Conservation (phyloP, 2,329 filamentous ascomycete species). For the Lojkania enalia region DNA sequence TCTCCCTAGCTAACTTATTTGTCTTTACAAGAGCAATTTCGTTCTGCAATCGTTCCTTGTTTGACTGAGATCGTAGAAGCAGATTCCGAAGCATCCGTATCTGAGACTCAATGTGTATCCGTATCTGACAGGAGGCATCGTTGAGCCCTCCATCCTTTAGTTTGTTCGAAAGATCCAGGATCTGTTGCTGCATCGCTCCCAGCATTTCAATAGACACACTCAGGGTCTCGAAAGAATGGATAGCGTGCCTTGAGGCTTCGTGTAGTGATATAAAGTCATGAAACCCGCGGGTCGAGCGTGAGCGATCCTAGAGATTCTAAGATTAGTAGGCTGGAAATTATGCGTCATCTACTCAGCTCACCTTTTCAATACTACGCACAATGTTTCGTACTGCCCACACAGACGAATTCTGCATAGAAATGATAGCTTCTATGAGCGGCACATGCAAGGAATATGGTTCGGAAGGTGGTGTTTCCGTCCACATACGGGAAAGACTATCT, state of each 20-base stretch:
- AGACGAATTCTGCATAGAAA: conserved; percentile 15
- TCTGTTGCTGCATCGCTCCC: conserved; percentile 10
- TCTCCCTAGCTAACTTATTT: background rate
- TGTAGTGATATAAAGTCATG: conserved; percentile 16
- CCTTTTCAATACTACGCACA: conserved; percentile 18
- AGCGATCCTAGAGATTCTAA: background rate
- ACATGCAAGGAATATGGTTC: conserved; percentile 17
- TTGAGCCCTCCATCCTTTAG: too few species aligned
- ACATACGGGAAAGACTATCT: conserved; percentile 6
- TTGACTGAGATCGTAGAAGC: conserved; percentile 15
- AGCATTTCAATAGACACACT: conserved; percentile 13
- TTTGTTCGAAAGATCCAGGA: background rate
- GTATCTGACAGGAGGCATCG: background rate
- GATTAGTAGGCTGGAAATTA: background rate
- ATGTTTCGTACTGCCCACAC: conserved; percentile 23
- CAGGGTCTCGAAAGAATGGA: conserved; percentile 20
- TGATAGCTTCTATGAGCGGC: conserved; percentile 17
- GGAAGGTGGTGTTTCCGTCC: conserved; percentile 2
- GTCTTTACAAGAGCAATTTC: conserved; percentile 20
- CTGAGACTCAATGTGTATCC: conserved; percentile 12
- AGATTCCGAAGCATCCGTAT: conserved; percentile 17
- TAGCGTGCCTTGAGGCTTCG: conserved; percentile 20
- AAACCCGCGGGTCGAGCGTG: background rate
- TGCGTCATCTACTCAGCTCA: background rate
- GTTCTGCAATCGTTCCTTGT: conserved; percentile 23